A percentile compares a stretch with the other conserved stretches of the same genome.
phyloP scores from a whole-genome alignment of 1,284 basidiomycete genomes.

The Fomitopsis pinicola region DNA sequence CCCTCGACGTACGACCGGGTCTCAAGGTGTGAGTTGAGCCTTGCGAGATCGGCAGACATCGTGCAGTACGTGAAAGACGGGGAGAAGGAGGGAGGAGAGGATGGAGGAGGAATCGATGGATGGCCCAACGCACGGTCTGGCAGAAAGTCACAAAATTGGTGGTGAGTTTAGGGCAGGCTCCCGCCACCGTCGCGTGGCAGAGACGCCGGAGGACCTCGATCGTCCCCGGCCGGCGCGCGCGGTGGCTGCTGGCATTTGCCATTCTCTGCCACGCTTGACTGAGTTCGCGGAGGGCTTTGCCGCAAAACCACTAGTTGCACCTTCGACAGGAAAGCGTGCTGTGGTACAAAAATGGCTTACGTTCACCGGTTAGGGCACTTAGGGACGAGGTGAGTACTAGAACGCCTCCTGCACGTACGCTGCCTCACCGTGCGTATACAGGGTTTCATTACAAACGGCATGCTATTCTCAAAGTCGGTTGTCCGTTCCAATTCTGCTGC shows the following conservation, averaged over 20 bases:
- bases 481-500: not conserved
- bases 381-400: not conserved
- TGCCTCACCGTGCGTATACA: not conserved
- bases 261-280: not conserved
- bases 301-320: not conserved
- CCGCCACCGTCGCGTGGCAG: not conserved
- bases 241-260: not conserved
- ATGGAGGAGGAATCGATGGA: constrained; percentile 14
- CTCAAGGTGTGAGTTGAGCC: constrained; percentile 83
- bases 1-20: constrained; percentile 89
- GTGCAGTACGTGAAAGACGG: constrained; percentile 19
- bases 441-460: constrained; percentile 5
- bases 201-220: not conserved
- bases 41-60: constrained; percentile 73
- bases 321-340: not conserved
- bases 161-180: constrained; percentile 9
- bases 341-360: not conserved
- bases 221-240: not conserved
- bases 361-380: not conserved
- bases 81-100: constrained; percentile 7
- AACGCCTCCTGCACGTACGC: not conserved
- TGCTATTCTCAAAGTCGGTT: constrained; percentile 1
- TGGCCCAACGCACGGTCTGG: not conserved
- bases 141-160: not conserved
- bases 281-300: not conserved